Evolutionary conservation across 2,329 filamentous ascomycete species (phyloP), one percentile per base, ranked within the genome.

Genomic region (Leptographium flavum): DNA sequence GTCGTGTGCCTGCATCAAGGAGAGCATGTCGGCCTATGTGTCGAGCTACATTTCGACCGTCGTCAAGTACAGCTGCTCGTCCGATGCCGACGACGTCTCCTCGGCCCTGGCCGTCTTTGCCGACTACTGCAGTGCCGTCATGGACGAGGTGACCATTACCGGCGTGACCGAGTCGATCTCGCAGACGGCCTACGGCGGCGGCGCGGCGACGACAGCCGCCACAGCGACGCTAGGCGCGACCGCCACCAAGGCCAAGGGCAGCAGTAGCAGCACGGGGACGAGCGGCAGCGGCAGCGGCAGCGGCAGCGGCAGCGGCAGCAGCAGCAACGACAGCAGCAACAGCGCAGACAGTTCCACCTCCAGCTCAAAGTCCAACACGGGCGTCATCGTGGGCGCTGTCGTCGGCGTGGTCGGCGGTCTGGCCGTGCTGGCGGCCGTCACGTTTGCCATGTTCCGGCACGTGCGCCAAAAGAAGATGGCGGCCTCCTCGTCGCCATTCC

Each of bases 1-100:
- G 1, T 74, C 70, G 0, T 75, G 71, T 47, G 64, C 62, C 5
- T 76, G 72, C 46, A 49, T 74, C 45, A 73, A 74, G 49, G 62
- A 63, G 3, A 63, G 65, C 21, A 67, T 74, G 59, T 62, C 62
- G 1, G 57, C 56, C n/a, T 52, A 55, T 1, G 57, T 73, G 6
- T 63, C 64, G 6, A 69, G 60, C 50, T 55, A 52, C 4, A 58
- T 75, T n/a, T 67, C 64, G 0, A 66, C 64, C 1, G 53, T 58
- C 1, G 64, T 72, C 43, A 67, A 65, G 48, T 63, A 56, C 19
- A 58, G 57, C n/a, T 75, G 71, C 50, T 58, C 60, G 23, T 67
- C 63, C 2, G 66, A 63, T 3, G 61, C 59, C 1, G 66, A 61
- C 25, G 68, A 69, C 31, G 56, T 73, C 4, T 60, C 61, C 4